A percentile compares a stretch with the other conserved stretches of the same genome.
These are phyloP conservation scores for Hypomyces perniciosus DNA, from an alignment of 2,329 filamentous ascomycete genomes.

Conservation along the genomic window DNA sequence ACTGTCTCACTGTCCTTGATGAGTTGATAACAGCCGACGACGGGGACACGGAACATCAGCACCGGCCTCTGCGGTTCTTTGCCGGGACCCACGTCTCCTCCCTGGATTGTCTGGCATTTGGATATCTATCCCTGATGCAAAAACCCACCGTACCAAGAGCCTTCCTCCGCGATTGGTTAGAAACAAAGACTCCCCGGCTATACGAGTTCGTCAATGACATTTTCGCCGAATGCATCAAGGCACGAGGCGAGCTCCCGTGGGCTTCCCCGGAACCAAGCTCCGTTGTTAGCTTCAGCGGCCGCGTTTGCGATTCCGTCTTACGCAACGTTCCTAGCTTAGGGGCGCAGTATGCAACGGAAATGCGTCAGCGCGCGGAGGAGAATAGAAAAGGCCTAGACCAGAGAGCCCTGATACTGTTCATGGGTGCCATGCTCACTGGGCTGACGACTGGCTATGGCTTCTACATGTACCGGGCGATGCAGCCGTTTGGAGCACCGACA, in stretches of 20 bases:
- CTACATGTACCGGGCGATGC: conserved; percentile 34
- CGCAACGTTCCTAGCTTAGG: conserved; percentile 31
- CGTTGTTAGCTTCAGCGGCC: conserved; percentile 21
- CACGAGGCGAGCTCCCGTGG: conserved; percentile 24
- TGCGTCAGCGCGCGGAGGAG: conserved; percentile 31
- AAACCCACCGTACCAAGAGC: conserved; percentile 39
- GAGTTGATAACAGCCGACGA: conserved; percentile 37
- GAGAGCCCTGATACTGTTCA: conserved; percentile 26
- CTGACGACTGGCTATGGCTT: conserved; percentile 34
- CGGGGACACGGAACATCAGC: conserved; percentile 13
- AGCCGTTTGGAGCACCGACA: conserved; percentile 39
- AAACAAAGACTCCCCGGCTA: conserved; percentile 24
- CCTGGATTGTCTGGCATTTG: conserved; percentile 74
- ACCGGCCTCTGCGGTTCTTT: conserved; percentile 27
- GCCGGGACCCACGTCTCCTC: conserved; percentile 20
- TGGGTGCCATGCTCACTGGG: conserved; percentile 31
- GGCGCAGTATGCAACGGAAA: conserved; percentile 30
- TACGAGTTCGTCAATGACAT: conserved; percentile 28
- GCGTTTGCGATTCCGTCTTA: conserved; percentile 30
- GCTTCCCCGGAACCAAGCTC: conserved; percentile 16
- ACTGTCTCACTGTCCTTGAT: conserved; percentile 66
- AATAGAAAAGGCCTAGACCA: conserved; percentile 28
- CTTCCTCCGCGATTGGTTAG: conserved; percentile 37
- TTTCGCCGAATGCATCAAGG: conserved; percentile 17
- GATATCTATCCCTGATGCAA: conserved; percentile 71